Base-by-base conservation (phyloP, 495 filamentous ascomycete genomes). In the Podospora pseudocomata region DNA sequence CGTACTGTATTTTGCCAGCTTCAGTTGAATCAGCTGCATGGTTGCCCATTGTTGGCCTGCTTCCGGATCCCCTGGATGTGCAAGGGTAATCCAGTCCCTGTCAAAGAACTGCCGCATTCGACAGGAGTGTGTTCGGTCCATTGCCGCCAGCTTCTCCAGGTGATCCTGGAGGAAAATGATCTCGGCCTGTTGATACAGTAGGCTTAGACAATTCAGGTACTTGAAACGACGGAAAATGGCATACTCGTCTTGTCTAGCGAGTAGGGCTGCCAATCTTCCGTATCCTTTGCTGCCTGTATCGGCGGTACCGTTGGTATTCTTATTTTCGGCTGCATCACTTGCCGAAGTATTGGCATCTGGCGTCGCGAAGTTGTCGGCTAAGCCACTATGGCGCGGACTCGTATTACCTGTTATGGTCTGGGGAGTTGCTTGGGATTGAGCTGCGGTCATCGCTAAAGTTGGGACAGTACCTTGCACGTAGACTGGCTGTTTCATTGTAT, bases 151-250 rank as follows among this genome's bases (percentile, higher is more conserved):
- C n/a, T 19, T 15, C 55, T 58, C 55, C 0, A 58, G n/a, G 5
- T 58, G n/a, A 6, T 20, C 16, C 18, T 58, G 55, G 3, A 58
- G 55, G 18, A 20, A 19, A 7, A 58, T 20, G n/a, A 58, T 58
- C 55, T 58, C 55, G 13, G 55, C 55, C 13, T 58, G 55, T 26
- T 58, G 55, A 20, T 58, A 58, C 6, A 58, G 55, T n/a, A 58
- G 23, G 55, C 55, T 20, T 9, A 20, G 18, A 18, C 5, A 58
- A 26, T 58, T 58, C 9, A 58, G 55, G 55, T 58, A 5, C n/a
- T 58, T 58, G 55, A 58, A 58, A 26, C 55, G 55, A n/a, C 55
- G 55, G 18, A 58, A 58, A 26, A 58, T 58, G 55, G 55, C 55
- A 58, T 20, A 58, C 55, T 58, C 55, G n/a, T 58, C 55, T 19